Evolutionary conservation across 768 basidiomycete genomes (phyloP), one percentile per base, ranked within the genome.

Genomic region (Harrya chromipes): DNA sequence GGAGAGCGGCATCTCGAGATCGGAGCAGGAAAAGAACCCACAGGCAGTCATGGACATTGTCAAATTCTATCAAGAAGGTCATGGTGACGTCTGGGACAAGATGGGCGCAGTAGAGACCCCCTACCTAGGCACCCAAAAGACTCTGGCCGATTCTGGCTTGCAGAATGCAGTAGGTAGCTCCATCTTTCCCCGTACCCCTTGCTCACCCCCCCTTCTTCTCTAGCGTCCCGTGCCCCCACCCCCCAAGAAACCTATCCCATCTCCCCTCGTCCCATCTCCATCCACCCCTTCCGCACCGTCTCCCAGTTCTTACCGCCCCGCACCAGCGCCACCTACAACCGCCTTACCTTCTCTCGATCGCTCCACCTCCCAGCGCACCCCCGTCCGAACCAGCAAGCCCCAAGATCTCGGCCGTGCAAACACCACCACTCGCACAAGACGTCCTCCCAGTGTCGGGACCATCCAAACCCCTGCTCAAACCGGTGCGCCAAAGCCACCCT

Each of bases 31-130:
- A 70, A 93, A 90, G 75, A 94, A 98, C 63, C 97, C 97, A 0
- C 87, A 97, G 70, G 93, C 93, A 4, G 93, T 98, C 53, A 93
- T 94, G 83, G 97, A 97, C 63, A 95, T 98, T 55, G 95, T 99
- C 68, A 94, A 94, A 63, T 97, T 98, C 72, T 98, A 97, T 69
- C 95, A 98, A 62, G 90, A 94, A 69, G 82, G 87, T 31, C 79
- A 83, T 52, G 80, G 81, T 50, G 85, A 85, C 61, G 84, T 83
- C 27, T 93, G 89, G 90, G 89, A 88, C 69, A 93, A 92, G 76
- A 79, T 91, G 69, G 87, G 84, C 13, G 74, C 79, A 13, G 76
- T 83, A 57, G 79, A 63, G 50, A 52, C 61, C 0, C 24, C 62
- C 17, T 61, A 55, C 55, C 46, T 57, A 35, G 33, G 47, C n/a